Conservation (phyloP, 129 eudicot genomes). For the Tagetes patula region DNA sequence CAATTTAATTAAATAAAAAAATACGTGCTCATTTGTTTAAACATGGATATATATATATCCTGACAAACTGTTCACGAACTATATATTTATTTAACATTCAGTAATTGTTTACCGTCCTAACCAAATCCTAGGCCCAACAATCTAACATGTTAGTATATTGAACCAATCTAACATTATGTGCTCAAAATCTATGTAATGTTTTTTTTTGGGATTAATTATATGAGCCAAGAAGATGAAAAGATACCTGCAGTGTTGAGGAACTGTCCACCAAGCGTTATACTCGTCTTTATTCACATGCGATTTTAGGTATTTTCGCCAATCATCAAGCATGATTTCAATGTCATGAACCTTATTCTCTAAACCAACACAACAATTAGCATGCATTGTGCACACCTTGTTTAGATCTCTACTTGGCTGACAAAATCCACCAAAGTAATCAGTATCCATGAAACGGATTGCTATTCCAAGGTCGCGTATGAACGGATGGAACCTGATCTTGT, state of each 20-base stretch:
- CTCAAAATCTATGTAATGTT: background rate
- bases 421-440: conserved; percentile 72
- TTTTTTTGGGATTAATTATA: background rate
- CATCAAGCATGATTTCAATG: conserved; percentile 14
- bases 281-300: background rate
- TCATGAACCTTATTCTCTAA: conserved; percentile 29
- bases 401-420: conserved; percentile 36
- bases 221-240: background rate
- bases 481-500: conserved; percentile 50
- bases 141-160: no score
- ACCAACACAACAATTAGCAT: conserved; percentile 32
- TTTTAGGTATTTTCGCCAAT: conserved; percentile 21
- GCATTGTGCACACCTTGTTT: conserved; percentile 30
- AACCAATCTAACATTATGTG: background rate
- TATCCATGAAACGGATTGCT: conserved; percentile 56
- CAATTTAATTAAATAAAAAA: no score
- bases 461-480: conserved; percentile 43
- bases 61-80: no score
- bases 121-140: no score
- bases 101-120: no score
- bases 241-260: conserved; percentile 27
- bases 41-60: no score
- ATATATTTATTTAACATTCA: no score
- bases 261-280: conserved; percentile 15
- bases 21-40: no score